Evolutionary conservation across 345 rosid genomes (phyloP), one percentile per base, ranked within the genome.

Genomic region (Camelina sativa): DNA sequence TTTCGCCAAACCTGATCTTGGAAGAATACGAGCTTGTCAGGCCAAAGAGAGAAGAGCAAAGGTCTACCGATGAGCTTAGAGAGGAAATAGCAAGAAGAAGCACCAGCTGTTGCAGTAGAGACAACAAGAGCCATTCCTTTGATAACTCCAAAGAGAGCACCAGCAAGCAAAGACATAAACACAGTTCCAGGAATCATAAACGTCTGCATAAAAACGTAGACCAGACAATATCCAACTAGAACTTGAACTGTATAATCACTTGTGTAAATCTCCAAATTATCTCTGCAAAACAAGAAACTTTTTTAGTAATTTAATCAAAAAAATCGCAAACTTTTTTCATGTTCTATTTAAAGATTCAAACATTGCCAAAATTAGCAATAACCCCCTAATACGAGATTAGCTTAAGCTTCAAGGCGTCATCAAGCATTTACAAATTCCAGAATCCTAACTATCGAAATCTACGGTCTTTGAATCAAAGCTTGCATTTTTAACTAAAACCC

Each of bases 91-190:
- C 95, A 94, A 65, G 97, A 91, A 70, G 96, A 94, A 86, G 97
- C 96, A 81, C 98, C 98, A 35, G 97, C 97, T 15, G 97, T 86
- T 78, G 97, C 97, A 64, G 88, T 76, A 40, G 88, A 87, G 58
- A 91, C 95, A 52, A 94, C 95, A 65, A 91, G 82, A 55, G 89
- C 92, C 76, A 94, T 89, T n/a, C 97, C 96, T 85, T 84, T 88
- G 62, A 84, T 72, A 34, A 86, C 93, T 34, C 97, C 98, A 75
- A 94, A 94, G 56, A 94, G 88, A 37, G 97, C 85, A 74, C 96
- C 98, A 55, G 98, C 98, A 76, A 94, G 97, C 76, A 94, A 81
- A 9, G 97, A 87, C 96, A 94, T 91, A 75, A 94, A 94, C 74
- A 91, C 88, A 15, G 95, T 91, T 76, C 97, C 95, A 0, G 95